Conservation (phyloP, 495 filamentous ascomycete genomes). For the Penicillium flavigenum region DNA sequence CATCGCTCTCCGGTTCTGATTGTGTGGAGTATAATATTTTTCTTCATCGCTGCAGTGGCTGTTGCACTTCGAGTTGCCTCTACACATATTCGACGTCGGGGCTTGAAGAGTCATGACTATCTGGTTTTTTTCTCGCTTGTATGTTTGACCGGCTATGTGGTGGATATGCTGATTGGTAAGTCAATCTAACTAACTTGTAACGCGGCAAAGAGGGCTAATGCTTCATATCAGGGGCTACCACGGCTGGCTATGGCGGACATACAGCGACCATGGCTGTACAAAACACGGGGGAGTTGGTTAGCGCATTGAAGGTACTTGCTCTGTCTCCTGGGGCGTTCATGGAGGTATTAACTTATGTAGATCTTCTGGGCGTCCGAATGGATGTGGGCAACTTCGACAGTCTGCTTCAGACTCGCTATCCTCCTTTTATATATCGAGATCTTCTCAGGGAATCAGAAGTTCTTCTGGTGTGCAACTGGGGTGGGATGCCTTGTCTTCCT, state of each 20-base stretch:
- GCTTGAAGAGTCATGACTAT: conserved; percentile 13
- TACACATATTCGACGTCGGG: conserved; percentile 6
- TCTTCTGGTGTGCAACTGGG: conserved; percentile 11
- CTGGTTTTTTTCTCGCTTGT: conserved; percentile 13
- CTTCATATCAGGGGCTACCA: conserved; percentile 1
- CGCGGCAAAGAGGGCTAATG: not conserved
- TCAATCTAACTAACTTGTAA: not conserved
- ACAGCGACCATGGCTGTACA: conserved; percentile 4
- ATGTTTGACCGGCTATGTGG: conserved; percentile 9
- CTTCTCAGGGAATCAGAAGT: conserved; percentile 5
- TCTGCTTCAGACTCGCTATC: conserved; percentile 18
- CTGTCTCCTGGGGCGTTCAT: not conserved
- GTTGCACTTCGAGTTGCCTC: conserved; percentile 7
- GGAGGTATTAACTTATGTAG: not conserved
- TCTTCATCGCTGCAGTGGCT: conserved; percentile 4
- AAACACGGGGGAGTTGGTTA: conserved; percentile 7
- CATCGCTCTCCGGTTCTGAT: conserved; percentile 9
- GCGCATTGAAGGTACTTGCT: conserved; percentile 12
- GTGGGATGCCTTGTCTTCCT: conserved; percentile 15
- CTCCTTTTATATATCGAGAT: conserved; percentile 15
- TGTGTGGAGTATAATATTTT: conserved; percentile 8
- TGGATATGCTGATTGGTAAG: conserved; percentile 10
- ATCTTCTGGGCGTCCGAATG: conserved; percentile 22
- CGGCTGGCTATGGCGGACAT: conserved; percentile 14
- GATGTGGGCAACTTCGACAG: conserved; percentile 17